Evolutionary conservation across 352 stramenopile species (phyloP), one percentile per base, ranked within the genome.

Genomic region (Achlya hypogyna): DNA sequence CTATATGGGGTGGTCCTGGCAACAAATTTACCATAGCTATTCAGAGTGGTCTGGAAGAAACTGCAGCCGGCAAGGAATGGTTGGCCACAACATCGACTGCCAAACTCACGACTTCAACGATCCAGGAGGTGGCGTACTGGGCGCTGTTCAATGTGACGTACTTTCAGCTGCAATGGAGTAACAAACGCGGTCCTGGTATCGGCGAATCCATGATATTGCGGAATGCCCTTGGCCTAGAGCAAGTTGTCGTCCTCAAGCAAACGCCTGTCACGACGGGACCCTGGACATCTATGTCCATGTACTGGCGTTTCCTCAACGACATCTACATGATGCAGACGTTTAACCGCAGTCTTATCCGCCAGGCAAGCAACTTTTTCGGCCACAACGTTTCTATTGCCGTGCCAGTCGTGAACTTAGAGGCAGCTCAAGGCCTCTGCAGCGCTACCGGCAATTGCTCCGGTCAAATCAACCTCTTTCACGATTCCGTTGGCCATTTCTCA

Each of bases 1-100:
- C 38, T 18, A 45, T 45, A 18, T 45, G 38, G 38, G 38, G 38
- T 18, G 38, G 38, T 18, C 2, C 38, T 18, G 38, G 38, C 38
- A 47, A 53, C 12, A 25, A 42, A 16, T 65, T 65, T 32, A 34
- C 58, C 2, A 31, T 65, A 18, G 16, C 58, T 1, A 65, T 65
- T n/a, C 35, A 53, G 20, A 22, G 14, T 4, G 38, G 58, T 27
- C 34, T 65, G 14, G 25, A 52, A 22, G 9, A 1, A 3, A 18
- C 27, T 16, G 34, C 35, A 22, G 34, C 40, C 16, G 58, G 58
- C 58, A 16, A 22, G 4, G 12, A 45, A 45, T 45, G 38, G 38
- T 18, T 45, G 12, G 38, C 14, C 38, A 18, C 38, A 1, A 45
- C 38, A 10, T 10, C 38, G 12, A 45, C 12, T 18, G 38, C 38